Percentiles rank a stretch among this genome's conserved stretches.
phyloP scores from a whole-genome alignment of 1,139 yeast species.

The Hyphopichia buzzinii region DNA sequence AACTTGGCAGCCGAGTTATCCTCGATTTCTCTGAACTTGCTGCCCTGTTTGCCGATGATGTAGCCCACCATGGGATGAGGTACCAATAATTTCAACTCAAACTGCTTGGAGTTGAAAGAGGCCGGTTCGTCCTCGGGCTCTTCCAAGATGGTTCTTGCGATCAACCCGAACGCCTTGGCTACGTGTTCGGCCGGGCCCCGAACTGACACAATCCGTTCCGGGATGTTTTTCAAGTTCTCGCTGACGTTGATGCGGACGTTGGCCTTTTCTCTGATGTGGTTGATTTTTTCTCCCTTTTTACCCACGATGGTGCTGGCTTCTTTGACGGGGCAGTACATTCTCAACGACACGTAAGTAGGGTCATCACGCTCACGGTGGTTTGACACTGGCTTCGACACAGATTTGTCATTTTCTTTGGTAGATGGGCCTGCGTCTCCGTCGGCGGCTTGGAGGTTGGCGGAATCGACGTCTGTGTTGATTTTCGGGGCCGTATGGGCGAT shows the following conservation, averaged over 20 bases:
- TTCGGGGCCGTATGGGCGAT: conserved; percentile 44
- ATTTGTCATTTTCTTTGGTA: conserved; percentile 3
- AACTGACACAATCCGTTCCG: conserved; percentile 75
- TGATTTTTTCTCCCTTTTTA: conserved; percentile 70
- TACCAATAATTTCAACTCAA: conserved; percentile 60
- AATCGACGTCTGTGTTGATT: conserved; percentile 12
- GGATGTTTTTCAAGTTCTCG: conserved; percentile 69
- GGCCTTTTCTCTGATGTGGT: conserved; percentile 63
- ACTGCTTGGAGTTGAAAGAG: conserved; percentile 50
- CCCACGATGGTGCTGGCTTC: conserved; percentile 80
- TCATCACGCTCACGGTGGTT: conserved; percentile 43
- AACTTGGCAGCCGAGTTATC: conserved; percentile 79
- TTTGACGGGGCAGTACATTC: conserved; percentile 75
- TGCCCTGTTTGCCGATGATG: conserved; percentile 78
- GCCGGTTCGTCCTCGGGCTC: conserved; percentile 71
- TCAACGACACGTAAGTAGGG: conserved; percentile 60
- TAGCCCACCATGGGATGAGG: conserved; percentile 85
- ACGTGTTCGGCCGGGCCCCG: conserved; percentile 79
- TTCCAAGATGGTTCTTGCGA: conserved; percentile 63
- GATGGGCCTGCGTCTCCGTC: conserved; percentile 6
- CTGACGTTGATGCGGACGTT: conserved; percentile 72
- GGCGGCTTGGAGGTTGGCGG: conserved; percentile 10
- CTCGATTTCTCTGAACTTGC: conserved; percentile 76
- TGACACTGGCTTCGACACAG: conserved; percentile 17
- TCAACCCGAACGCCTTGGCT: conserved; percentile 78